These are phyloP conservation scores for Neopestalotiopsis sp. DNA, from an alignment of 2,329 filamentous ascomycete genomes.

Conservation along the genomic window DNA sequence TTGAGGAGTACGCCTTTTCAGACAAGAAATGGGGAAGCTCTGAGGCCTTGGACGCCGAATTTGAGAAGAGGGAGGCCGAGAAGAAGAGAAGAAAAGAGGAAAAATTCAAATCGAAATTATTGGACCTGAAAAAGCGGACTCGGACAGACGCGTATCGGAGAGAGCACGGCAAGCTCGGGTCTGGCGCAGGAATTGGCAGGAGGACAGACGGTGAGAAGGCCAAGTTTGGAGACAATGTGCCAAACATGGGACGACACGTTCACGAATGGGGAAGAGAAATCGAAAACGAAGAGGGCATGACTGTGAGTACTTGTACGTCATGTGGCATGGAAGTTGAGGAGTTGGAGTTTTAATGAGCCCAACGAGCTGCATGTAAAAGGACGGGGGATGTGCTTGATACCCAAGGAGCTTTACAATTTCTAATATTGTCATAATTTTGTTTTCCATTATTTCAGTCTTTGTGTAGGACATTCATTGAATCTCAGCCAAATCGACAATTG, in stretches of 20 bases:
- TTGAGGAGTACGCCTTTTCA: slow-evolving; percentile 89
- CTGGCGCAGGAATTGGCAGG: slow-evolving; percentile 49
- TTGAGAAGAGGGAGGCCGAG: slow-evolving; percentile 76
- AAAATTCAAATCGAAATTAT: slow-evolving; percentile 88
- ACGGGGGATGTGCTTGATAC: neutral
- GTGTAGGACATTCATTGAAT: too few species aligned
- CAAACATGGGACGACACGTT: slow-evolving; percentile 73
- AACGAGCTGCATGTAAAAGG: neutral
- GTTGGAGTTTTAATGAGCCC: slow-evolving; percentile 61
- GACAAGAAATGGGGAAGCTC: slow-evolving; percentile 87
- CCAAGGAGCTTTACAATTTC: neutral
- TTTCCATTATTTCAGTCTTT: neutral
- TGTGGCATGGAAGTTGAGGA: slow-evolving; percentile 84
- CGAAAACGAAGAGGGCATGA: slow-evolving; percentile 74
- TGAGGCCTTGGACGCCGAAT: slow-evolving; percentile 87
- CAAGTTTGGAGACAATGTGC: slow-evolving; percentile 80
- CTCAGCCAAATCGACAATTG: too few species aligned
- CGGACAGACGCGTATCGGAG: slow-evolving; percentile 87
- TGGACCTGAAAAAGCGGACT: slow-evolving; percentile 92
- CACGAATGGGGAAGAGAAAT: slow-evolving; percentile 85
- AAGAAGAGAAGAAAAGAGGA: slow-evolving; percentile 87
- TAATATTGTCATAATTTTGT: neutral
- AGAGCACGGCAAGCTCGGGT: slow-evolving; percentile 61
- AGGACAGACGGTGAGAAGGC: slow-evolving; percentile 45
- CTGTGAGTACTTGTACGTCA: slow-evolving; percentile 77